These are phyloP conservation scores for Penicillium freii DNA, from an alignment of 2,329 filamentous ascomycete species.

Conservation along the genomic window DNA sequence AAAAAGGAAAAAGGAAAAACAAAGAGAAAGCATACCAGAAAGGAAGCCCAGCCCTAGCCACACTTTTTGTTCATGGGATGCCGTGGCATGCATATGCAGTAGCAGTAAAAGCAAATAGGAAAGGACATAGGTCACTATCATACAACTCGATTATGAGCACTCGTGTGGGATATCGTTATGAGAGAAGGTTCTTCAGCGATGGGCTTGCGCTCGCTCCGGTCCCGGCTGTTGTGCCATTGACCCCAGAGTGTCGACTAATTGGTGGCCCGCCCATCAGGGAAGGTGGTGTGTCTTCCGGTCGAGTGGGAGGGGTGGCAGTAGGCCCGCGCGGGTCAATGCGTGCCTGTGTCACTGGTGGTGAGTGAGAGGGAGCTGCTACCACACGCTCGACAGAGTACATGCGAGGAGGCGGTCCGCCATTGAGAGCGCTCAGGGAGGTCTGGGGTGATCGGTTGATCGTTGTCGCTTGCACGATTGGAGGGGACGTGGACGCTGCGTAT, in stretches of 20 bases:
- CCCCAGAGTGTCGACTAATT: slow-evolving; percentile 29
- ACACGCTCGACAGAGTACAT: slow-evolving; percentile 41
- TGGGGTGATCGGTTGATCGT: slow-evolving; percentile 40
- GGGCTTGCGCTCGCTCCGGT: slow-evolving; percentile 73
- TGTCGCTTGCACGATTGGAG: slow-evolving; percentile 38
- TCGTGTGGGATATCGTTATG: slow-evolving; percentile 41
- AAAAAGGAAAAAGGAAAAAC: neutral
- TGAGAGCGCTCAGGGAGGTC: slow-evolving; percentile 36
- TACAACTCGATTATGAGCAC: slow-evolving; percentile 12
- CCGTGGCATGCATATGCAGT: slow-evolving; percentile 15
- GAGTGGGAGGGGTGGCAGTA: slow-evolving; percentile 32
- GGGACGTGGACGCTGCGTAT: slow-evolving; percentile 39
- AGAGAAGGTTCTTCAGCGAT: slow-evolving; percentile 70
- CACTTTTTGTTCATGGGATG: slow-evolving; percentile 10
- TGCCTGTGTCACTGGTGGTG: slow-evolving; percentile 36
- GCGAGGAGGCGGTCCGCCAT: slow-evolving; percentile 37
- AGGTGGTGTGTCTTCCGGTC: slow-evolving; percentile 31
- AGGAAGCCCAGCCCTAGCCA: neutral
- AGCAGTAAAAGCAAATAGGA: slow-evolving; percentile 16
- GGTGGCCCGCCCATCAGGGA: slow-evolving; percentile 25
- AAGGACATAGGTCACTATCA: slow-evolving; percentile 17
- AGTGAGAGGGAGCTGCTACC: slow-evolving; percentile 34
- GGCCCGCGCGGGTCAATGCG: slow-evolving; percentile 37
- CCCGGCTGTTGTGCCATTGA: slow-evolving; percentile 29
- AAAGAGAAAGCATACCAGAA: slow-evolving; percentile 4